These are phyloP conservation scores for Lichtheimia ramosa DNA, from an alignment of 371 early-diverging fungal species.

Conservation along the genomic window DNA sequence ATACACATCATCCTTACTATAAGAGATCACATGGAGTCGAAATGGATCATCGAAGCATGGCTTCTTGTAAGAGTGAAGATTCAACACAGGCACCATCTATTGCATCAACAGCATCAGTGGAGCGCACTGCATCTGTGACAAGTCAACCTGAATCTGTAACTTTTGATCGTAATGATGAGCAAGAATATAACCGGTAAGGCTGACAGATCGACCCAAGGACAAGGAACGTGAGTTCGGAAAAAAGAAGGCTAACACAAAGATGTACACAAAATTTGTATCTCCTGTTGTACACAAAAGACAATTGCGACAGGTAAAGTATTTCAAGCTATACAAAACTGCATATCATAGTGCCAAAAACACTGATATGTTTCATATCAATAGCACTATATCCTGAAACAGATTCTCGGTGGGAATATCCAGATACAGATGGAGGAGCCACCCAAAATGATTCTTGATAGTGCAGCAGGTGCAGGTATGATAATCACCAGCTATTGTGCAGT, in stretches of 20 bases:
- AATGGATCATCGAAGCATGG: neutral
- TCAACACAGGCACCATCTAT: neutral
- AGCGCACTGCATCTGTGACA: neutral
- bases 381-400: constrained; percentile 35
- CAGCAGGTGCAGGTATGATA: constrained; percentile 25
- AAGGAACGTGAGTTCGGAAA: too few relatives aligned
- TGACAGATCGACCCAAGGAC: neutral
- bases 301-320: constrained; percentile 3
- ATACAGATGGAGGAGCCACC: constrained; percentile 16
- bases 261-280: too few relatives aligned
- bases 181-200: constrained; percentile 9
- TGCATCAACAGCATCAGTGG: neutral
- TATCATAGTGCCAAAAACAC: neutral
- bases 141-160: neutral
- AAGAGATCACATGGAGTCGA: neutral
- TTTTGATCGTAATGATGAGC: constrained; percentile 4
- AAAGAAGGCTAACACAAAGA: too few relatives aligned
- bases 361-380: constrained; percentile 2
- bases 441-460: constrained; percentile 23
- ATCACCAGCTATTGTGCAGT: too few relatives aligned
- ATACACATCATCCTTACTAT: too few relatives aligned
- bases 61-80: neutral
- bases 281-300: constrained; percentile 5
- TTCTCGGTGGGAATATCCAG: constrained; percentile 23
- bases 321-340: too few relatives aligned